A percentile compares a stretch with the other conserved stretches of the same genome.
Conservation (phyloP, 1,284 basidiomycete genomes). For the Rhodotorula sp. region DNA sequence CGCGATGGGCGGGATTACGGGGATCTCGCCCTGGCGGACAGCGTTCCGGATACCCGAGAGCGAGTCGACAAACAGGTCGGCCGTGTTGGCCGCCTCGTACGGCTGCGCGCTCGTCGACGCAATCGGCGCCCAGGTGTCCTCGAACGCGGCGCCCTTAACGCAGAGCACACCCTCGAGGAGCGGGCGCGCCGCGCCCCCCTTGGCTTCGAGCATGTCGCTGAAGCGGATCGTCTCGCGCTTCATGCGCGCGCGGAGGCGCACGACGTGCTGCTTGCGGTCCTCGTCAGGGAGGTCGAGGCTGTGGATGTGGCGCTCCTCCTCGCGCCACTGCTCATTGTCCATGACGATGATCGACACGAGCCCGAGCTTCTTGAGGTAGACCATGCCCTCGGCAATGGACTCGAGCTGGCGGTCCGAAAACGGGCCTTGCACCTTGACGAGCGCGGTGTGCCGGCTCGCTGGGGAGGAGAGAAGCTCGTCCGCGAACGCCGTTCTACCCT, state of each 20-base stretch:
- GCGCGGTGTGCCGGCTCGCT: constrained; percentile 76
- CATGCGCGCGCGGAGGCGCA: constrained; percentile 64
- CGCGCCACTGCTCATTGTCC: constrained; percentile 77
- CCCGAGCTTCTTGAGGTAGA: constrained; percentile 92
- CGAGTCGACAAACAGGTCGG: constrained; percentile 44
- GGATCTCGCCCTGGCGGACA: constrained; percentile 88
- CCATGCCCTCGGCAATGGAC: constrained; percentile 88
- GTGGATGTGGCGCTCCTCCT: constrained; percentile 55
- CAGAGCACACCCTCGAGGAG: constrained; percentile 82
- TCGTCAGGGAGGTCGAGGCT: constrained; percentile 56
- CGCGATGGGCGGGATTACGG: constrained; percentile 91
- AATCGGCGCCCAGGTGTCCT: constrained; percentile 50
- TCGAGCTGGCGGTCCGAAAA: constrained; percentile 94
- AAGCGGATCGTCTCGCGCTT: constrained; percentile 63
- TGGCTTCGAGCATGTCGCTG: constrained; percentile 76
- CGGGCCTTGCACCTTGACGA: constrained; percentile 96
- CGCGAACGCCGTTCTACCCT: constrained; percentile 61
- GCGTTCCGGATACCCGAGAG: constrained; percentile 71
- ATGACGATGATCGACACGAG: constrained; percentile 92
- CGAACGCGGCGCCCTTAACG: constrained; percentile 69
- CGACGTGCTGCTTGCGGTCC: constrained; percentile 47
- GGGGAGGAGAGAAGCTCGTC: constrained; percentile 78
- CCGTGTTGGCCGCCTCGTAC: constrained; percentile 19
- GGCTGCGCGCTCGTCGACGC: constrained; percentile 29
- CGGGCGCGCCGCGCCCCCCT: constrained; percentile 83